Percentiles rank a stretch among this genome's conserved stretches.
Evolutionary conservation across 129 eudicot genomes (phyloP).

Genomic region (Mikania micrantha): DNA sequence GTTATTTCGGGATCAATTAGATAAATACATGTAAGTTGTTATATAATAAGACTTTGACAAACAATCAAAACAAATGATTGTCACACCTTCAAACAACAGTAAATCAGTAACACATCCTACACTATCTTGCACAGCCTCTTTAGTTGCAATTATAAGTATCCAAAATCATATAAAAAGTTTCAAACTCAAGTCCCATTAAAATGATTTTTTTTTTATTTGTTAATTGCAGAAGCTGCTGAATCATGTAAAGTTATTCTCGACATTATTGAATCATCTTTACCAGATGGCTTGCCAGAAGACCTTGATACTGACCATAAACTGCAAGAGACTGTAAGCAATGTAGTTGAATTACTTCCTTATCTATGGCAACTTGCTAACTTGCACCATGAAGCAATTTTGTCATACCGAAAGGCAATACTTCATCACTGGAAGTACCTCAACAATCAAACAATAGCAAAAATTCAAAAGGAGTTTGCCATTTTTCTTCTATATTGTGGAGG

Average conservation of each 20-base stretch:
- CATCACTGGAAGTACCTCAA: constrained; percentile 57
- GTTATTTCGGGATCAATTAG: no score
- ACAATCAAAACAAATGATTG: background rate
- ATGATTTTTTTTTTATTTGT: constrained; percentile 7
- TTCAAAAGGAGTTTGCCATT: constrained; percentile 78
- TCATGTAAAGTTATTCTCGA: constrained; percentile 84
- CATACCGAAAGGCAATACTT: constrained; percentile 64
- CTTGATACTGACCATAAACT: constrained; percentile 69
- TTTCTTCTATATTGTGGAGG: constrained; percentile 77
- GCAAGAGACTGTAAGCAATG: constrained; percentile 68
- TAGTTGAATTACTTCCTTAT: constrained; percentile 83
- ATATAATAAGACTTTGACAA: background rate
- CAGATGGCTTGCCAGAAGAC: constrained; percentile 79
- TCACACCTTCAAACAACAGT: no score
- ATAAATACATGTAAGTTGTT: background rate
- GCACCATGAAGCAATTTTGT: constrained; percentile 59
- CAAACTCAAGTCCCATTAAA: background rate
- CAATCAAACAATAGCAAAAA: constrained; percentile 43
- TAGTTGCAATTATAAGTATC: no score
- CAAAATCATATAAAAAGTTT: no score
- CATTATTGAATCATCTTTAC: constrained; percentile 78
- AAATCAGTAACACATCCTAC: no score
- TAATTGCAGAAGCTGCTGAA: constrained; percentile 88
- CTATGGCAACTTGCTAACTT: constrained; percentile 64
- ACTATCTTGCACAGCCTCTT: no score